phyloP scores from a whole-genome alignment of 768 basidiomycete genomes.

The Xerocomus potaroensis region DNA sequence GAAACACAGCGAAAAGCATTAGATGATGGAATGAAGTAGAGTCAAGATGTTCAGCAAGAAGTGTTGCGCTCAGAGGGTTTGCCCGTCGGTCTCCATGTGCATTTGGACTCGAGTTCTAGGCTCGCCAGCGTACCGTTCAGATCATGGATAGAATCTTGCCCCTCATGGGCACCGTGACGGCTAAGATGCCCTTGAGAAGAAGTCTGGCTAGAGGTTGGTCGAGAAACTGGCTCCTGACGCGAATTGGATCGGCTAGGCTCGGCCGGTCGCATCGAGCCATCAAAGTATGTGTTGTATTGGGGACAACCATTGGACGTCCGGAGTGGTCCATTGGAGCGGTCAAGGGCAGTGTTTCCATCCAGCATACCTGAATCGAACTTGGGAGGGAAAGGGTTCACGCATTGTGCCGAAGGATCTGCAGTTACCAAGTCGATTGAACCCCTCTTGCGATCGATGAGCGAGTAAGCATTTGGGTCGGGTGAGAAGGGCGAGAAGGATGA shows the following conservation, averaged over 20 bases:
- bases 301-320: slow-evolving; percentile 44
- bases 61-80: slow-evolving; percentile 18
- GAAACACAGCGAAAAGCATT: slow-evolving; percentile 12
- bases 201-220: slow-evolving; percentile 49
- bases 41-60: slow-evolving; percentile 16
- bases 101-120: slow-evolving; percentile 54
- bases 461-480: slow-evolving; percentile 58
- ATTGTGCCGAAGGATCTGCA: slow-evolving; percentile 43
- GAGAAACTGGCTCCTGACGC: slow-evolving; percentile 49
- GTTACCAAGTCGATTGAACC: slow-evolving; percentile 34
- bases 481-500: slow-evolving; percentile 71
- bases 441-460: slow-evolving; percentile 33
- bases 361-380: slow-evolving; percentile 39
- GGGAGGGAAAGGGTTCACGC: slow-evolving; percentile 47
- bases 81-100: slow-evolving; percentile 30
- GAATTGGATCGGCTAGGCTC: slow-evolving; percentile 39
- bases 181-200: slow-evolving; percentile 21
- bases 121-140: slow-evolving; percentile 75
- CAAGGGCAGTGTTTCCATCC: slow-evolving; percentile 35
- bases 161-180: slow-evolving; percentile 29
- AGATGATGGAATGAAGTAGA: slow-evolving; percentile 4
- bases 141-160: slow-evolving; percentile 58
- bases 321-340: slow-evolving; percentile 40
- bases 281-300: slow-evolving; percentile 44
- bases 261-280: slow-evolving; percentile 35